Evolutionary conservation across 257 asterid species (phyloP).

Genomic region (Solanum pimpinellifolium): DNA sequence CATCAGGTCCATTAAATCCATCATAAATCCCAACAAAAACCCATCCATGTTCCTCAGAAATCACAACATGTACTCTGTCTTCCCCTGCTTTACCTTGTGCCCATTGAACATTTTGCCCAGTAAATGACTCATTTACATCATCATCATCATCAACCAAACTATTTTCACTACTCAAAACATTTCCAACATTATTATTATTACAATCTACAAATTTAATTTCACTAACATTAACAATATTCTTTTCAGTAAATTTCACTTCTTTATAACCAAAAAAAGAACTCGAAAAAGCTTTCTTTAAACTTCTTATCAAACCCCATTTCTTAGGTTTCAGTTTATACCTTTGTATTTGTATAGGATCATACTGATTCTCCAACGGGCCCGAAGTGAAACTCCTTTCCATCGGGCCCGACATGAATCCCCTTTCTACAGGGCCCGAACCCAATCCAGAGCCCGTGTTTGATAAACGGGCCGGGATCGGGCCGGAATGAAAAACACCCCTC

Average conservation of each 20-base stretch:
- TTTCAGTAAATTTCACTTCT: constrained; percentile 19
- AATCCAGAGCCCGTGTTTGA: constrained; percentile 11
- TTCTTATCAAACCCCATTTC: constrained; percentile 44
- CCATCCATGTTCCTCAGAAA: constrained; percentile 86
- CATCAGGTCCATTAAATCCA: constrained; percentile 95
- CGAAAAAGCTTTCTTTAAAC: constrained; percentile 36
- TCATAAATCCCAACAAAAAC: constrained; percentile 90
- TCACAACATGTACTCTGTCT: constrained; percentile 75
- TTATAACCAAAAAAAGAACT: constrained; percentile 50
- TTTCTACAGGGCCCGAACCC: constrained; percentile 62
- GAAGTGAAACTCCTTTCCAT: constrained; percentile 80
- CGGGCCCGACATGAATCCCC: constrained; percentile 95
- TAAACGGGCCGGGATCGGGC: constrained; percentile 42
- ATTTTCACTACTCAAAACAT: constrained; percentile 49
- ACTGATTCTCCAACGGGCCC: constrained; percentile 77
- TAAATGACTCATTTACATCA: constrained; percentile 52
- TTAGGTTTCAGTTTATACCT: constrained; percentile 62
- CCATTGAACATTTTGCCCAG: constrained; percentile 85
- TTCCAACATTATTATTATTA: constrained; percentile 23
- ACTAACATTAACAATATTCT: background rate
- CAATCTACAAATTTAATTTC: constrained; percentile 17
- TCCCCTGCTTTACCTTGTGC: constrained; percentile 99
- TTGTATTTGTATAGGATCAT: constrained; percentile 54
- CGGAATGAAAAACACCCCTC: constrained; percentile 33
- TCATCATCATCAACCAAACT: constrained; percentile 70